Evolutionary conservation across 1,284 basidiomycete species (phyloP), one percentile per base, ranked within the genome.

Genomic region (Ustilago esculenta): DNA sequence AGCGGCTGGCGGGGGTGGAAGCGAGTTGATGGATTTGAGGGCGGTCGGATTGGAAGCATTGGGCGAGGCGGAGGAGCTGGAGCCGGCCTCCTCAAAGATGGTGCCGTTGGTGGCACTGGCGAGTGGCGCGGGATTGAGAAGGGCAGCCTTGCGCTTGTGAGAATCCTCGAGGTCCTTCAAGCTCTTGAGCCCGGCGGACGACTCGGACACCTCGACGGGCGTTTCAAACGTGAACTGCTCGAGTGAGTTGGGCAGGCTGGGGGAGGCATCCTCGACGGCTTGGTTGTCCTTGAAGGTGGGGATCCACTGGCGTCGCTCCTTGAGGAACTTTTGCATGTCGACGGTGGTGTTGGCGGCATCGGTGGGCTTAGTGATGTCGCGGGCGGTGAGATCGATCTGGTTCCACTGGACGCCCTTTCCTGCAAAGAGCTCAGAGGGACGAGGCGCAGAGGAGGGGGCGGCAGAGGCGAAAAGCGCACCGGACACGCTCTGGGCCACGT

Each of bases 371-470:
- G 47, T 40, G 45, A 55, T 34, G 21, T 57, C 44, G 25, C 58
- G 54, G 45, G 61, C 37, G 43, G 68, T 71, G 49, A 77, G 69
- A 12, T 67, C 64, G 44, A 73, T 58, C 40, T 63, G 41, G n/a
- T 74, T 55, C 76, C 76, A 77, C 41, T 72, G 60, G 20, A 77
- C 67, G 25, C 73, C 76, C 41, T 76, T 75, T 33, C 73, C 76
- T 12, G 73, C 76, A 37, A 75, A 77, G 21, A 74, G 55, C 25
- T 77, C 76, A 14, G 71, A 73, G 2, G 75, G 75, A 15, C 66
- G 61, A n/a, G 61, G 61, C 2, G 45, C 61, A 15, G 32, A 18
- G 9, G 51, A 18, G 0, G 56, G 33, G 6, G 30, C 37, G 18
- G 52, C 11, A 23, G 52, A 25, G 3, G 56, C 32, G 27, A 32